Percentiles rank a stretch among this genome's conserved stretches.
phyloP scores from a whole-genome alignment of 441 rosid genomes.

The Populus tomentosa region DNA sequence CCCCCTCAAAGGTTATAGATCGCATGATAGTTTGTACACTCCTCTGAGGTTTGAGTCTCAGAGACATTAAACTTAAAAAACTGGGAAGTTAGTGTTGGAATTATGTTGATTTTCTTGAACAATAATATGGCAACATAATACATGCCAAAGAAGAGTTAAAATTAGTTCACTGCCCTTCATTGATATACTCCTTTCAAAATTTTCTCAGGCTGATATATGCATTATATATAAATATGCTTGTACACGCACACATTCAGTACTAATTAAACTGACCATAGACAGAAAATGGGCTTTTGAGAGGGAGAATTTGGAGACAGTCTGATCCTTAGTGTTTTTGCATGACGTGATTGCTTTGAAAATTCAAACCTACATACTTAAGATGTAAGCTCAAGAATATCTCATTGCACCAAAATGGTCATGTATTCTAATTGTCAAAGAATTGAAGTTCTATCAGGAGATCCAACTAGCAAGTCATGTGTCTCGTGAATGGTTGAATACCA shows the following conservation, averaged over 20 bases:
- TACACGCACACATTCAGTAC: not conserved
- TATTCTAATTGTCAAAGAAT: not conserved
- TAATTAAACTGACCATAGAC: not conserved
- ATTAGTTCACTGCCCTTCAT: not conserved
- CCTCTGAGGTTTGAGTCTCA: not conserved
- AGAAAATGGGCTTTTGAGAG: not conserved
- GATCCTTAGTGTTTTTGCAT: not conserved
- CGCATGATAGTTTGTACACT: not conserved
- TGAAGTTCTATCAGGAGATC: not conserved
- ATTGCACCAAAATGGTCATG: not conserved
- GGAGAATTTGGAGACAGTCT: not conserved
- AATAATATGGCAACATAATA: not conserved
- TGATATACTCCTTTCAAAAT: not conserved
- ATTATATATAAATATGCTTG: not conserved
- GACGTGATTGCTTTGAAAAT: not conserved
- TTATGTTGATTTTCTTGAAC: not conserved
- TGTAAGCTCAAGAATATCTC: not conserved
- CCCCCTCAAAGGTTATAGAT: not conserved
- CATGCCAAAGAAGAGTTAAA: not conserved
- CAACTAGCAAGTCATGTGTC: not conserved
- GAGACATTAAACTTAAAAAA: not conserved
- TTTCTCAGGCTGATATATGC: not conserved
- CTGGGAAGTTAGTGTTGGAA: not conserved
- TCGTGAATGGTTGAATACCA: not conserved
- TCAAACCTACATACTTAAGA: not conserved